Evolutionary conservation across 1,139 yeast species (phyloP), one percentile per base, ranked within the genome.

Genomic region (Hyphopichia burtonii): DNA sequence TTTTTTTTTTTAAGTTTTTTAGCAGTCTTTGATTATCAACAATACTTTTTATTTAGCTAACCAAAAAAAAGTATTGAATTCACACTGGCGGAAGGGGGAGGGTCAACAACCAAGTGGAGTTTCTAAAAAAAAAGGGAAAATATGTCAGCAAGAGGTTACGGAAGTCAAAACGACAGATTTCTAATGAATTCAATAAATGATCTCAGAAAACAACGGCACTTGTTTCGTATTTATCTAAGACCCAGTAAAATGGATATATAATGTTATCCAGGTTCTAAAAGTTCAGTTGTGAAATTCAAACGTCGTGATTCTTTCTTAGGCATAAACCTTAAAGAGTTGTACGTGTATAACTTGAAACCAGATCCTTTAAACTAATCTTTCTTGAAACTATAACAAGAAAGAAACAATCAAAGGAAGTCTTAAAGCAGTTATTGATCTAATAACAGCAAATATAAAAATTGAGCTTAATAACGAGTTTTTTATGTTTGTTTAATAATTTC

Each of bases 271-370:
- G 76, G 76, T 55, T 71, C 74, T 50, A 68, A 62, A 45, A 63
- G 52, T 53, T 55, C 60, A 51, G 51, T 60, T 30, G 19, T 34
- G 44, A 60, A 58, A 50, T 50, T 51, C 46, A 47, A 49, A 58
- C 61, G 74, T 71, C 76, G 78, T 56, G 73, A 56, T 45, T 66
- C 68, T 59, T 71, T 71, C 71, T 70, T 70, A 52, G 71, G 75
- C 78, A 72, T 72, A 68, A 59, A 71, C 57, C 56, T 44, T 45
- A 19, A 22, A 31, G n/a, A 18, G 17, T 27, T 15, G 10, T 10
- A 6, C 6, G 5, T 3, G 4, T 5, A 33, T 17, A 33, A 33
- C 9, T 33, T 19, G 17, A n/a, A 31, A 31, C 17, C 4, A 12
- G 22, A 16, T 31, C 14, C n/a, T 17, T 31, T 17, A 17, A 31